Evolutionary conservation across 805 yeast species (phyloP), one percentile per base, ranked within the genome.

Genomic region (Yarrowia hollandica): DNA sequence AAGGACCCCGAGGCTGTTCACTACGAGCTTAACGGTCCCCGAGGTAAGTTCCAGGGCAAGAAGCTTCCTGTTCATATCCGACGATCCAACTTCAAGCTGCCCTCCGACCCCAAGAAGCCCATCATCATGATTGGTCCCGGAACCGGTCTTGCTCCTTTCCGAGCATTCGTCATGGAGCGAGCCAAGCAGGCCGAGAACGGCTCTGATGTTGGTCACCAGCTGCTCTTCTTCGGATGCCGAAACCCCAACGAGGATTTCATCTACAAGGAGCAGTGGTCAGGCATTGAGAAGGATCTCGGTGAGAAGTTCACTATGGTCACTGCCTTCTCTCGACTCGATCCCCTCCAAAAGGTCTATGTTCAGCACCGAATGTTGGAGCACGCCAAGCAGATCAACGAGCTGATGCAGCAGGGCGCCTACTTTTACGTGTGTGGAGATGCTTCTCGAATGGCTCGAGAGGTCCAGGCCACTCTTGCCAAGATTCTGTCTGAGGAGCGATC

Each of bases 401-500:
- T 85, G 48, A 69, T 86, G 56, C 71, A 74, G 48, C 62, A 73
- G 41, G 97, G 96, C 60, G 98, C 96, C 0, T 87, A 84, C 71
- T 80, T 92, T 65, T 92, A 94, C 71, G 96, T 92, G 34, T 92
- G 99, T 79, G 99, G 98, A 70, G 98, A 94, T 75, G 98, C 99
- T 22, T 82, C 87, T 25, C 82, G 81, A 64, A 94, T 92, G 99
- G 97, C 98, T 4, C 86, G 92, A 74, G 96, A 90, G 69, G 98
- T 92, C 9, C 90, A 88, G 67, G 72, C 77, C 42, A 78, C 92
- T 1, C 77, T 92, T 61, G 78, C 79, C 12, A 76, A 79, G 62
- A 84, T 94, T 60, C 70, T 91, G 48, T 72, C 83, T 44, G 71
- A 79, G 60, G 81, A 82, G 64, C 84, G 91, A 68, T 80, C 78